Percentiles rank a stretch among this genome's conserved stretches.
phyloP scores from a whole-genome alignment of 805 yeast species.

The Candida sanyiensis region DNA sequence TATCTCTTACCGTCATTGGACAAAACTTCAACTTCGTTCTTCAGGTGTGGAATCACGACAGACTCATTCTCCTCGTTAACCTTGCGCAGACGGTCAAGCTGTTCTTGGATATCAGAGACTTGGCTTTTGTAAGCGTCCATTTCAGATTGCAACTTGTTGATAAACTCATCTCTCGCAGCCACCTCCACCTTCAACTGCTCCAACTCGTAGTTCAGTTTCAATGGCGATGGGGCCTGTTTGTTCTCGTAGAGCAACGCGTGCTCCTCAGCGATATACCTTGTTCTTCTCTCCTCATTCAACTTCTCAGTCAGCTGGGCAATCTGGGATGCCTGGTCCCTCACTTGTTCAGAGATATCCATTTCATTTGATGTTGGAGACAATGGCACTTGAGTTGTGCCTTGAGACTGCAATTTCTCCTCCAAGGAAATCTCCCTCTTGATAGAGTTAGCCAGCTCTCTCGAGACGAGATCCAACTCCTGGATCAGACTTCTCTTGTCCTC shows the following conservation, averaged over 20 bases:
- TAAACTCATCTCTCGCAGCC: conserved; percentile 41
- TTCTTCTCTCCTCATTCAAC: conserved; percentile 57
- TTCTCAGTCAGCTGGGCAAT: conserved; percentile 51
- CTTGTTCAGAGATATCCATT: conserved; percentile 4
- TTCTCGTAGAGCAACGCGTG: conserved; percentile 52
- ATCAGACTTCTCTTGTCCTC: conserved; percentile 53
- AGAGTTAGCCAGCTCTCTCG: conserved; percentile 67
- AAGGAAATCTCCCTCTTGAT: conserved; percentile 62
- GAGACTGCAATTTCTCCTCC: conserved; percentile 40
- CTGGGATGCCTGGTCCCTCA: conserved; percentile 35
- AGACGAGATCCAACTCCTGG: conserved; percentile 60
- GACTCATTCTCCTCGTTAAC: conserved; percentile 39
- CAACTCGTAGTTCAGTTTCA: conserved; percentile 52
- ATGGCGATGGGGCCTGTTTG: conserved; percentile 46
- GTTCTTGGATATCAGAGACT: conserved; percentile 32
- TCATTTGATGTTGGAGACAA: conserved; percentile 6
- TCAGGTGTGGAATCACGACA: conserved; percentile 41
- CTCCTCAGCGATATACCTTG: conserved; percentile 67
- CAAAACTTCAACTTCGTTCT: conserved; percentile 35
- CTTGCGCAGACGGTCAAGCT: conserved; percentile 34
- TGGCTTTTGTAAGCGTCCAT: conserved; percentile 35
- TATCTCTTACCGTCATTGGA: conserved; percentile 23
- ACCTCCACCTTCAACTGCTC: conserved; percentile 45
- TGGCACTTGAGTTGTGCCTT: not conserved
- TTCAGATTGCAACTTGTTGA: conserved; percentile 42